phyloP scores from a whole-genome alignment of 2,329 filamentous ascomycete species.

The Penicillium sp. region DNA sequence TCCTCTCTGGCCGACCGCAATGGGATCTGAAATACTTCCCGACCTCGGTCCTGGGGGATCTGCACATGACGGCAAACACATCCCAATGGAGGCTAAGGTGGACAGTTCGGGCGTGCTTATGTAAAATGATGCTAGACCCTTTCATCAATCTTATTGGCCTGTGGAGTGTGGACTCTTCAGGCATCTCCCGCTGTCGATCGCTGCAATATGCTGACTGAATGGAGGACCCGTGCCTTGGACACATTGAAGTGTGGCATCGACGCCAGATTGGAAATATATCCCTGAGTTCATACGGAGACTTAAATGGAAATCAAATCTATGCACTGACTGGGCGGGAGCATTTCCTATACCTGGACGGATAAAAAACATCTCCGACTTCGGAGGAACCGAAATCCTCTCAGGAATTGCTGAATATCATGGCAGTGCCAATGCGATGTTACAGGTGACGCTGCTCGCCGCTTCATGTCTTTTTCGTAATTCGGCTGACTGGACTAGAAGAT shows the following conservation, averaged over 20 bases:
- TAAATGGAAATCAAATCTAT: too few relatives aligned
- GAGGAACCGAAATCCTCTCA: too few relatives aligned
- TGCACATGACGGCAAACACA: conserved; percentile 4
- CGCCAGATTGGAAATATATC: too few relatives aligned
- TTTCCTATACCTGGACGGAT: too few relatives aligned
- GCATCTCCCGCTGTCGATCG: neutral
- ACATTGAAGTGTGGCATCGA: too few relatives aligned
- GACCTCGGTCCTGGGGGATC: conserved; percentile 10
- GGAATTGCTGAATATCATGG: too few relatives aligned
- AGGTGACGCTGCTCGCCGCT: neutral
- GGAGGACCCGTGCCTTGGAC: too few relatives aligned
- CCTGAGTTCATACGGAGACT: too few relatives aligned
- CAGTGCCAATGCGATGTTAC: neutral
- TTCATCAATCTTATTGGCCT: too few relatives aligned
- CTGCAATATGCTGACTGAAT: neutral
- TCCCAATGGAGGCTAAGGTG: neutral
- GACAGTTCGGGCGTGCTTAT: neutral
- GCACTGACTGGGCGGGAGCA: too few relatives aligned
- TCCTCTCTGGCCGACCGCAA: neutral
- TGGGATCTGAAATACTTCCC: neutral
- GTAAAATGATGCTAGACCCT: neutral
- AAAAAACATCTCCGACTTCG: too few relatives aligned
- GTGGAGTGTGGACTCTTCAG: neutral
- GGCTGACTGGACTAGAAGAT: neutral
- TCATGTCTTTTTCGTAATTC: neutral